Base-by-base conservation (phyloP, 768 basidiomycete species). In the Trametes gibbosa region DNA sequence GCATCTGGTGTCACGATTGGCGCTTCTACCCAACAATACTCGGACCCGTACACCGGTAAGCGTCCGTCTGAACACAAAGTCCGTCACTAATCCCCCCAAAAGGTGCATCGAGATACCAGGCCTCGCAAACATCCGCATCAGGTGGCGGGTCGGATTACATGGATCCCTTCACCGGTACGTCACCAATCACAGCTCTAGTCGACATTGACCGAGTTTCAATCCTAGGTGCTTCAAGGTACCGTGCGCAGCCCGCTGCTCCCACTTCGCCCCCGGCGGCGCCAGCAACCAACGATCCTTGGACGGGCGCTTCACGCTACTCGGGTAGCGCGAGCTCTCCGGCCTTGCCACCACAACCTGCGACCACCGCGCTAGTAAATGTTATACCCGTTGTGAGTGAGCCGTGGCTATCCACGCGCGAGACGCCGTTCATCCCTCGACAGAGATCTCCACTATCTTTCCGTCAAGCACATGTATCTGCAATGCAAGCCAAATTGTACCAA, bases 1-100 rank as follows among this genome's bases (percentile, higher is more conserved):
- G 90, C 95, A 0, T 76, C 80, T 3, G 92, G 91, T 0, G 85
- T 92, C 21, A 86, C 79, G 53, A 74, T 98, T 10, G 87, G 88
- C 40, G 76, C 77, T 14, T 69, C 76, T 3, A 75, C 77, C n/a
- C 76, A 71, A 43, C 81, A 85, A 48, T 92, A 81, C 68, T 82
- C 86, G 21, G 96, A 98, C 69, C 96, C 96, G 5, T 98, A 82
- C 72, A 98, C 96, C 61, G 96, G 95, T 82, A 69, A 61, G 71
- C 48, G 5, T 32, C 27, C 16, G 16, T 50, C 29, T 24, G n/a
- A 19, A 21, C 17, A 10, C 32, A 4, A 29, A 29, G 25, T 21
- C 39, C n/a, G 6, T 12, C 27, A 17, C 46, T 53, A n/a, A 58
- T 24, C 32, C 4, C 8, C 17, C 17, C 45, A 43, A 24, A n/a